Base-by-base conservation (phyloP, 108 stramenopile species). In the Cyclostephanos tholiformis region DNA sequence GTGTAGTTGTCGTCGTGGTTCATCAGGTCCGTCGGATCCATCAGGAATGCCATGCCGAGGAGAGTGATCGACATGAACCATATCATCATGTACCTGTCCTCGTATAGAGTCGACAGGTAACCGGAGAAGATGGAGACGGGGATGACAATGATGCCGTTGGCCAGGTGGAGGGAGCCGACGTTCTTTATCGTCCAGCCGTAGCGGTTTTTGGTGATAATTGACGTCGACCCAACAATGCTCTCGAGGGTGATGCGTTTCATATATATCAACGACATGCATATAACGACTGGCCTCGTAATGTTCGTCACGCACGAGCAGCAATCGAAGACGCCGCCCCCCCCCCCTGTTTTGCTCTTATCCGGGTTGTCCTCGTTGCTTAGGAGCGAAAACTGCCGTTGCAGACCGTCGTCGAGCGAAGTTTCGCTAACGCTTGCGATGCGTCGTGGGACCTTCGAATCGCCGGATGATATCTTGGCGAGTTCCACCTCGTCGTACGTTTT, bases 231-330 rank as follows among this genome's bases (percentile, higher is more conserved):
- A 19, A 77, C 76, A 36, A 82, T 72, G 36, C 76, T 69, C 53
- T 82, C 81, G 8, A 82, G 66, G 0, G 80, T 80, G 39, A 84
- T 62, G 27, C 80, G 56, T 58, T 82, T 76, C 65, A 80, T 59
- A 32, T 77, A 77, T 17, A 84, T 73, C n/a, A 84, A 38, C 39
- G 62, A 67, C 84, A 84, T 84, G 65, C 74, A 75, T 22, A 84
- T 71, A 2, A 81, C 41, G 12, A 82, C 80, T 46, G 84, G 70
- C 19, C 46, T 53, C 9, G 79, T 84, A 46, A 84, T 73, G 29
- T 84, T 19, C 41, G 9, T 67, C 20, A 79, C 23, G 36, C 77
- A 79, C 5, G 65, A 67, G 29, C 76, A 77, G 71, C 32, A 75
- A 46, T 30, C 0, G 14, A 25, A 25, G 39, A 11, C 46, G 25